These are phyloP conservation scores for Erucastrum elatum DNA, from an alignment of 345 rosid genomes.

Conservation along the genomic window DNA sequence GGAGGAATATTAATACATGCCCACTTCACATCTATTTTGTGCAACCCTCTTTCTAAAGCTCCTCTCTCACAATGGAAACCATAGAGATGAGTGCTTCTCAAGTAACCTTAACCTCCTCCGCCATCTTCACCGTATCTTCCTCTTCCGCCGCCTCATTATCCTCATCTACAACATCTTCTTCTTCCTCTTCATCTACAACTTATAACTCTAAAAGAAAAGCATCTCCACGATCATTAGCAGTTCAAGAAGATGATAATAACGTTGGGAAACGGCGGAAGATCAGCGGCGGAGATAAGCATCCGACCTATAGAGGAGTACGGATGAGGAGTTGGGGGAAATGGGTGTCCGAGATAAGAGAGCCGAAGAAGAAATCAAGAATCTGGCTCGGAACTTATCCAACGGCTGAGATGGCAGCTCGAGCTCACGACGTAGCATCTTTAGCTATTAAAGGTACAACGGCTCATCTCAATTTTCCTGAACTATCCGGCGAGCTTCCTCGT, in stretches of 20 bases:
- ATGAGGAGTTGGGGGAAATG: conserved; percentile 89
- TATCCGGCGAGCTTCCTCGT: conserved; percentile 53
- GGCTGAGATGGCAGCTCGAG: conserved; percentile 87
- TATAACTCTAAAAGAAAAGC: conserved; percentile 25
- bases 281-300: conserved; percentile 43
- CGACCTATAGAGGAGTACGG: conserved; percentile 66
- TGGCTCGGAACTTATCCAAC: conserved; percentile 81
- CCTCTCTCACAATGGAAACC: conserved; percentile 41
- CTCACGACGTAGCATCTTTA: conserved; percentile 74
- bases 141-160: conserved; percentile 29
- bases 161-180: conserved; percentile 32
- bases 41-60: conserved; percentile 36
- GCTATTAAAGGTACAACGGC: conserved; percentile 72
- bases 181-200: conserved; percentile 34
- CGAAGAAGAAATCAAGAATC: conserved; percentile 74
- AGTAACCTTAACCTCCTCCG: conserved; percentile 20
- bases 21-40: conserved; percentile 40
- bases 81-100: conserved; percentile 46
- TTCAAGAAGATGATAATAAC: conserved; percentile 27
- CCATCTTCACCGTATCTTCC: not conserved
- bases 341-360: conserved; percentile 88
- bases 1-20: conserved; percentile 39
- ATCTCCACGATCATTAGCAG: conserved; percentile 38
- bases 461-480: conserved; percentile 62
- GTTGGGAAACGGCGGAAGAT: conserved; percentile 38